A percentile compares a stretch with the other conserved stretches of the same genome.
Conservation (phyloP, 371 early-diverging fungal genomes). For the Mucor sp. region DNA sequence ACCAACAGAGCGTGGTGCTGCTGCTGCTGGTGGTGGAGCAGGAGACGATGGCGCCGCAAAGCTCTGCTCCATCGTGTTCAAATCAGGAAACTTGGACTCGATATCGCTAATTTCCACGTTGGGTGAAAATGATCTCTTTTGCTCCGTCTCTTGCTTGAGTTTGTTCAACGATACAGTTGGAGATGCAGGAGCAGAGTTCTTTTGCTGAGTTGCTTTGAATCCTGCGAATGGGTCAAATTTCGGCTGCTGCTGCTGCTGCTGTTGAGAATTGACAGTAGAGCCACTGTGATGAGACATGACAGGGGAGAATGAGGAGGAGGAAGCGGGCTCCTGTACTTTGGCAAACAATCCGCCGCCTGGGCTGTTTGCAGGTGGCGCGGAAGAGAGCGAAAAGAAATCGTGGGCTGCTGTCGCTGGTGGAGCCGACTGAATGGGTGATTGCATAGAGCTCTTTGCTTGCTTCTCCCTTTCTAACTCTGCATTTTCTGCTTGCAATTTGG, state of each 20-base stretch:
- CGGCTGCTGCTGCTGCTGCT: conserved; percentile 7
- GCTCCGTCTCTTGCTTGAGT: conserved; percentile 31
- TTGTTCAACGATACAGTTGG: conserved; percentile 30
- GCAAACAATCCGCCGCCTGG: conserved; percentile 29
- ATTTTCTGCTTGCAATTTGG: conserved; percentile 22
- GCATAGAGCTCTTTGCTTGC: not conserved
- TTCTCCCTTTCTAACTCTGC: conserved; percentile 25
- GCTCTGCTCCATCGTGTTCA: conserved; percentile 46
- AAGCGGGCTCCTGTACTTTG: conserved; percentile 7
- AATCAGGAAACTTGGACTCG: conserved; percentile 53
- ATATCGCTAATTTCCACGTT: conserved; percentile 46
- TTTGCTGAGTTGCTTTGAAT: conserved; percentile 21
- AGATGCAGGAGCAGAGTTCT: conserved; percentile 23
- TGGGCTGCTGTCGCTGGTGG: not conserved
- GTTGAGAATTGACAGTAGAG: conserved; percentile 3
- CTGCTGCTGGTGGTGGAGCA: not conserved
- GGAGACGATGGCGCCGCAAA: conserved; percentile 19
- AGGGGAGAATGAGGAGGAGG: conserved; percentile 6
- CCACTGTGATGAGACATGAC: not conserved
- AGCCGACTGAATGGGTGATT: not conserved
- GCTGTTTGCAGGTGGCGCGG: conserved; percentile 6
- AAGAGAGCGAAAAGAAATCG: conserved; percentile 30
- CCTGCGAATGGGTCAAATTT: conserved; percentile 45
- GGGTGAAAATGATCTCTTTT: conserved; percentile 11
- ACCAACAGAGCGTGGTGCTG: not conserved